Evolutionary conservation across 768 basidiomycete genomes (phyloP).

Genomic region (Piloderma croceum): DNA sequence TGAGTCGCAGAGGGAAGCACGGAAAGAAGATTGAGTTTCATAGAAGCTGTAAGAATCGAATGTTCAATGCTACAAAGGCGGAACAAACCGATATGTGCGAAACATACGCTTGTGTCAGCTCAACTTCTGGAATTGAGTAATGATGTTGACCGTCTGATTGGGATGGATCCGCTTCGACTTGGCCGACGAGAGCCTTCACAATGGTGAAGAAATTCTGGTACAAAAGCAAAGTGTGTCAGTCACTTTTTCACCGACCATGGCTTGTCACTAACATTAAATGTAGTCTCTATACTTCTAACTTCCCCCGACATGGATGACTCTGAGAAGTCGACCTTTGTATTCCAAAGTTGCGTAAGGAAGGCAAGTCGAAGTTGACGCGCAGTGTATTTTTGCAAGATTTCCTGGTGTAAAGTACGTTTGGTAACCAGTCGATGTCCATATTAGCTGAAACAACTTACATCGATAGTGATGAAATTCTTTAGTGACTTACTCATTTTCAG

Average conservation of each 20-base stretch:
- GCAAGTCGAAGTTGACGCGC: slow-evolving; percentile 87
- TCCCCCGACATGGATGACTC: slow-evolving; percentile 85
- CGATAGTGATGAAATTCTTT: slow-evolving; percentile 98
- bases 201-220: slow-evolving; percentile 89
- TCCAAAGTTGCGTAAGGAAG: slow-evolving; percentile 90
- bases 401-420: slow-evolving; percentile 39
- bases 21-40: slow-evolving; percentile 71
- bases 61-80: no score
- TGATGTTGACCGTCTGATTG: no score
- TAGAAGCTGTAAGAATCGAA: slow-evolving; percentile 60
- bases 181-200: slow-evolving; percentile 74
- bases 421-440: neutral
- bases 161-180: slow-evolving; percentile 19
- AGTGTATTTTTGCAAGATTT: slow-evolving; percentile 77
- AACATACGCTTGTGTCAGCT: no score
- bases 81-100: no score
- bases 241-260: no score
- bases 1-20: slow-evolving; percentile 87
- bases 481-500: slow-evolving; percentile 99
- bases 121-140: no score
- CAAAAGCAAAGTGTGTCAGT: slow-evolving; percentile 6
- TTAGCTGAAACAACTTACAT: slow-evolving; percentile 42
- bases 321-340: slow-evolving; percentile 89
- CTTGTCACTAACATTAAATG: slow-evolving; percentile 66
- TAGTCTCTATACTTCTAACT: slow-evolving; percentile 76